Percentiles rank a stretch among this genome's conserved stretches.
Conservation (phyloP, 257 asterid genomes). For the Salvia miltiorrhiza region DNA sequence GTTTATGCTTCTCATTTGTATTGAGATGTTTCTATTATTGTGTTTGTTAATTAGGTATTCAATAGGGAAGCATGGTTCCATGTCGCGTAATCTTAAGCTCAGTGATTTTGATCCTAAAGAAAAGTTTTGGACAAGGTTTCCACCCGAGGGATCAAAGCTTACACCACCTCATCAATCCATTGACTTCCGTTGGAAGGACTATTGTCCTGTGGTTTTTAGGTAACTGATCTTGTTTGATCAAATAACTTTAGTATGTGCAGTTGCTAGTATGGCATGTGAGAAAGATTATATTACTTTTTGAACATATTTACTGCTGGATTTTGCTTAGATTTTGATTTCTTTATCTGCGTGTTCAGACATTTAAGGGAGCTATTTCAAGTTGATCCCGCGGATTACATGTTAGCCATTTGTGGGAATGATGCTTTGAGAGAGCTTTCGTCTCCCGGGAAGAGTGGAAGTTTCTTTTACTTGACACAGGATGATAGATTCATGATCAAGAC, state of each 20-base stretch:
- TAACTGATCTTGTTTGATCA: constrained; percentile 13
- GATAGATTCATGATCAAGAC: constrained; percentile 98
- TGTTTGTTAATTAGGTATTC: constrained; percentile 43
- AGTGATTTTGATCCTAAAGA: constrained; percentile 89
- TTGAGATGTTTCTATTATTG: constrained; percentile 1
- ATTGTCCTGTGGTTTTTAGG: constrained; percentile 90
- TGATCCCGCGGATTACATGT: constrained; percentile 97
- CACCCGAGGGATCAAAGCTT: constrained; percentile 72
- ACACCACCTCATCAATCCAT: constrained; percentile 82
- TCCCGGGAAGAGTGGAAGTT: constrained; percentile 99
- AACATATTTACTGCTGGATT: constrained; percentile 11
- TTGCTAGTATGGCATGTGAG: not conserved
- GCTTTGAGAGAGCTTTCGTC: constrained; percentile 96
- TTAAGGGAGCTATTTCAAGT: constrained; percentile 86
- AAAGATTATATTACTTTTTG: not conserved
- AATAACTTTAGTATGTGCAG: not conserved
- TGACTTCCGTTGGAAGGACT: constrained; percentile 93
- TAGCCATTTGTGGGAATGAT: constrained; percentile 90
- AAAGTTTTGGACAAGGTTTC: constrained; percentile 92
- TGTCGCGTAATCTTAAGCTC: constrained; percentile 46
- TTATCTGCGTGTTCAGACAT: constrained; percentile 46
- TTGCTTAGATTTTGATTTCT: constrained; percentile 21
- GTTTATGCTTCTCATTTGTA: no score
- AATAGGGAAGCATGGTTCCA: constrained; percentile 76
- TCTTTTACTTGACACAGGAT: constrained; percentile 90